Base-by-base conservation (phyloP, 192 early-diverging fungal genomes). In the Chytriomyces confervae region DNA sequence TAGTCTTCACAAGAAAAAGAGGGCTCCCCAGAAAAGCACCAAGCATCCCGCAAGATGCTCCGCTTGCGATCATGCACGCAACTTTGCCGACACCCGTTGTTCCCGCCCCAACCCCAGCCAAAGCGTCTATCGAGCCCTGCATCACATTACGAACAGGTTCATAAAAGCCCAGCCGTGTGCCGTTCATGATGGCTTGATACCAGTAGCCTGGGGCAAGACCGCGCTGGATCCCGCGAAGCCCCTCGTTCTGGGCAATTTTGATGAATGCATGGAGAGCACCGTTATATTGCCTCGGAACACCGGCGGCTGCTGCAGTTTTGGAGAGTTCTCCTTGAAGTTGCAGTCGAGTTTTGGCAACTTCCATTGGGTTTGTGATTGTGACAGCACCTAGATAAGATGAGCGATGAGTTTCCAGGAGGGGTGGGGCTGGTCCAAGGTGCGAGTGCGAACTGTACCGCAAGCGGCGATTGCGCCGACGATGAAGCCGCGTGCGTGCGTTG, bases 301-400 rank as follows among this genome's bases (percentile, higher is more conserved):
- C 60, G 10, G 63, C 62, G 36, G 13, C 13, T 16, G 76, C 61
- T 18, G 46, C 7, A 7, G 53, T 50, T 5, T 67, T 69, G 60
- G 77, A 89, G 69, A 94, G 84, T 81, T 97, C 94, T 61, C 95
- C 95, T 82, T 98, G 97, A 50, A 98, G 86, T 82, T 98, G 97
- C 62, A 98, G 86, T 46, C 97, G 91, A 13, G 94, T 96, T 81
- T 98, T 98, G 45, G 96, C 94, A 0, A 97, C 94, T 90, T 98
- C 95, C 82, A 93, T 91, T 1, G 95, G 95, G 84, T 98, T 98
- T n/a, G 95, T 96, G 69, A 98, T 92, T 7, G 96, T 98, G 29
- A 96, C 96, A 13, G 96, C 94, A 45, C 74, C 74, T 76, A 46
- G 13, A 11, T 11, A 69, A 43, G 7, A 27, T 61, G 72, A 13